Base-by-base conservation (phyloP, 2,329 filamentous ascomycete species). In the Amauroascus niger region DNA sequence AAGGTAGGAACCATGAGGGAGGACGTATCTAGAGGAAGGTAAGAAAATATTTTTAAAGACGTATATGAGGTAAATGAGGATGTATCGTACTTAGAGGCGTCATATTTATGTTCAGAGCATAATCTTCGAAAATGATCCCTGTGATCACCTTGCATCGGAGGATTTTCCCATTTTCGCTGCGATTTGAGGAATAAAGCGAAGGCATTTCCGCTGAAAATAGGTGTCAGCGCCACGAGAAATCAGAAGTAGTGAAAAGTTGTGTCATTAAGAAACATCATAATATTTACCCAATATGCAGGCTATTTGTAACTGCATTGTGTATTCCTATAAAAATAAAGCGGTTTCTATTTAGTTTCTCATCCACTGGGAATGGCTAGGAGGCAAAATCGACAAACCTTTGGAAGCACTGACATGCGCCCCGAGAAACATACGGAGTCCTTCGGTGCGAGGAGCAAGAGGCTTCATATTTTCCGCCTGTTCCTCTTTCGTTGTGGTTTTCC, bases 121-220 rank as follows among this genome's bases (percentile, higher is more conserved):
- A 81, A 73, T 41, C 77, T 76, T 53, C 79, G 79, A 71, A 97
- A 98, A 37, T 81, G 77, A 40, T 81, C 76, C 48, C 79, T 77
- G 51, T 84, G 80, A 24, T 86, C 82, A 37, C 81, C 70, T 24
- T 84, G 77, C 3, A 98, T 76, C 0, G 87, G 80, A 7, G 90
- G 88, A 63, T 86, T 94, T 26, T 80, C 78, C 93, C 93, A 98
- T 74, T 95, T 97, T 53, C 90, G 83, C 69, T 98, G 93, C 0
- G 88, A 95, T 68, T 97, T 97, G 61, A 98, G 78, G 72, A 98
- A 98, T 18, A 97, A 76, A 3, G 93, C 93, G 62, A 97, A 95
- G 8, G 90, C 82, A 67, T 97, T 98, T 58, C 86, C 90, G 51
- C 90, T 77, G 48, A 58, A 64, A 40, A 73, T 61, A 30, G 46